Evolutionary conservation across 768 basidiomycete genomes (phyloP), one percentile per base, ranked within the genome.

Genomic region (Suillus spraguei): DNA sequence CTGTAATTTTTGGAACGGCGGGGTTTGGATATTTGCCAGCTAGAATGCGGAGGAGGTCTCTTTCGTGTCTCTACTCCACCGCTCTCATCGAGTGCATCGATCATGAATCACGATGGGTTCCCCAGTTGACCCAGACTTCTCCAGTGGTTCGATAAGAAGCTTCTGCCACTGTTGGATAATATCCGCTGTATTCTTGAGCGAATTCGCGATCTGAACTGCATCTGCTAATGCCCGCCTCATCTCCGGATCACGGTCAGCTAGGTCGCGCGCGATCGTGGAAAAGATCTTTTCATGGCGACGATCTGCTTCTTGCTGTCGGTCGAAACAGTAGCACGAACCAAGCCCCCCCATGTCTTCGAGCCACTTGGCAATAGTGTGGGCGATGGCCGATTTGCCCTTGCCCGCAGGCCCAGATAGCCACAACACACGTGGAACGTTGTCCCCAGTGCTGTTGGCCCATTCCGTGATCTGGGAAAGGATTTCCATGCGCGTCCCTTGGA

Each of bases 331-430:
- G 17, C 61, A 62, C 0, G 70, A 70, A 9, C 59, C 66, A 13
- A 71, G 63, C 0, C 68, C 42, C 2, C 64, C 63, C 32, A 50
- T 46, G 28, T 70, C 22, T 10, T 47, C 59, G 32, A 67, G 59
- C 44, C 50, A 60, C 2, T 63, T 60, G 3, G 65, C 66, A 4
- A 62, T 62, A 2, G 61, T 62, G 39, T 62, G 61, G 9, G 39
- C 61, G 10, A 62, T 62, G 4, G 66, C 64, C 7, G 73, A 68
- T 60, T 74, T 74, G 1, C 73, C 73, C 16, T 49, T 62, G 20
- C 72, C 73, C 1, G 74, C 72, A 60, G 53, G 61, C 14, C 74
- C 74, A 41, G 60, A 64, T 17, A 74, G 54, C 69, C 69, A 74
- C 49, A 61, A 68, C 60, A 71, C 59, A 3, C 61, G 60, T 20